Evolutionary conservation across 768 basidiomycete species (phyloP).

Genomic region (Galerina marginata): DNA sequence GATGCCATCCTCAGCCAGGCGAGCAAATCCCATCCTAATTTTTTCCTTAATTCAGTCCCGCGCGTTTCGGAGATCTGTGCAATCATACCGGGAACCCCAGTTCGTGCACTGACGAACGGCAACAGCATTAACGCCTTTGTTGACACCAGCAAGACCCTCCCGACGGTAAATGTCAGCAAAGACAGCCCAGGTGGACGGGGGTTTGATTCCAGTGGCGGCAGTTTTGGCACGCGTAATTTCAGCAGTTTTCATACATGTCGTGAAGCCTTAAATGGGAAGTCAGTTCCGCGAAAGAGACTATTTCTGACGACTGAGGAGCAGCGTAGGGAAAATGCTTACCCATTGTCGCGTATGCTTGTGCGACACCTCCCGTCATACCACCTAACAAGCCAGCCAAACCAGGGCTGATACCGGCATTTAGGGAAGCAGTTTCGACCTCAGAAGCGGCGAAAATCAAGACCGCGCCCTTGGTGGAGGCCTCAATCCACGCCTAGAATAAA

Average conservation of each 20-base stretch:
- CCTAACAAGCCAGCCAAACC: constrained; percentile 89
- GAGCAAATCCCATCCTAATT: constrained; percentile 92
- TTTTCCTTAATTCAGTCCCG: not conserved
- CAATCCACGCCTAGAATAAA: constrained; percentile 94
- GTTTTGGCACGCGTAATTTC: constrained; percentile 97
- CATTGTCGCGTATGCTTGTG: constrained; percentile 99
- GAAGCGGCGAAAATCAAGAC: constrained; percentile 96
- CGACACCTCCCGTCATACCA: constrained; percentile 97
- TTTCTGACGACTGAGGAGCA: not conserved
- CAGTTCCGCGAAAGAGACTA: not conserved
- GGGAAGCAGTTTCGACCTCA: constrained; percentile 81
- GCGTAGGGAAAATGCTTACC: constrained; percentile 58
- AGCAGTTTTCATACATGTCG: constrained; percentile 99
- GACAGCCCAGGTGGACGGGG: constrained; percentile 91
- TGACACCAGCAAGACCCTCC: constrained; percentile 94
- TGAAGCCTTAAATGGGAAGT: constrained; percentile 69
- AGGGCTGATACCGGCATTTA: constrained; percentile 73
- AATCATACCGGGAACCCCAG: constrained; percentile 84
- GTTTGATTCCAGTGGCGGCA: constrained; percentile 80
- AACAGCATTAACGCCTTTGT: constrained; percentile 98
- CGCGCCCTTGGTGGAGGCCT: constrained; percentile 97
- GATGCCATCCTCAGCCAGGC: constrained; percentile 84
- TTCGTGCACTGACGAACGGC: constrained; percentile 92
- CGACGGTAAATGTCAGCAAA: constrained; percentile 94
- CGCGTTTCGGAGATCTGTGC: not conserved